Percentiles rank a stretch among this genome's conserved stretches.
These are phyloP conservation scores for Hericium erinaceus DNA, from an alignment of 768 basidiomycete genomes.

Conservation along the genomic window DNA sequence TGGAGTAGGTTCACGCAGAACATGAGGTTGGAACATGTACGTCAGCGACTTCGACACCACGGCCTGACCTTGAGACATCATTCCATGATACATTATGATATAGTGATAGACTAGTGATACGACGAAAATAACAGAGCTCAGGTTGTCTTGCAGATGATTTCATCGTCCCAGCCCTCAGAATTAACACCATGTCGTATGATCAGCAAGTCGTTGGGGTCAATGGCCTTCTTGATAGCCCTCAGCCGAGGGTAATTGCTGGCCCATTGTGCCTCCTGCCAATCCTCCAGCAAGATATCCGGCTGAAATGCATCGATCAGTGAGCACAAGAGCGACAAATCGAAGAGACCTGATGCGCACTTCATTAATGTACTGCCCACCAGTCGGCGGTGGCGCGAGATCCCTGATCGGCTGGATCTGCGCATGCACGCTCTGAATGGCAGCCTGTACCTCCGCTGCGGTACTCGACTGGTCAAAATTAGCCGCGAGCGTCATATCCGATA, in stretches of 20 bases:
- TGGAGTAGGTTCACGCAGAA: too few relatives aligned
- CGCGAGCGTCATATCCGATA: background rate
- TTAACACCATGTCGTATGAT: background rate
- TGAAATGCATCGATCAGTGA: background rate
- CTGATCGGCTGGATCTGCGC: background rate
- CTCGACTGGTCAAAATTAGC: background rate
- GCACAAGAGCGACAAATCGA: too few relatives aligned
- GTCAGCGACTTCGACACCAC: too few relatives aligned
- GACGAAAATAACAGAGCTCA: conserved; percentile 16
- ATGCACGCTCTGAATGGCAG: background rate
- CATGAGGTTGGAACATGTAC: too few relatives aligned
- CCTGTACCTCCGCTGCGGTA: background rate
- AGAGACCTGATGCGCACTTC: background rate
- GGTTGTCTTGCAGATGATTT: background rate
- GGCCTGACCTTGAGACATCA: too few relatives aligned
- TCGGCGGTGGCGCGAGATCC: background rate
- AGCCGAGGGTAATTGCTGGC: conserved; percentile 14
- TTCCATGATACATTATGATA: too few relatives aligned
- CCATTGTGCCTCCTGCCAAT: conserved; percentile 9
- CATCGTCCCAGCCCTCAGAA: background rate
- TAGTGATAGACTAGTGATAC: too few relatives aligned
- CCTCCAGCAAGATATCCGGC: conserved; percentile 6
- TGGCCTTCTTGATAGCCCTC: conserved; percentile 8
- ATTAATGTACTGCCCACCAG: background rate
- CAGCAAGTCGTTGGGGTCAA: conserved; percentile 8